Conservation (phyloP, 306 rosid species). For the Fagus sylvatica region DNA sequence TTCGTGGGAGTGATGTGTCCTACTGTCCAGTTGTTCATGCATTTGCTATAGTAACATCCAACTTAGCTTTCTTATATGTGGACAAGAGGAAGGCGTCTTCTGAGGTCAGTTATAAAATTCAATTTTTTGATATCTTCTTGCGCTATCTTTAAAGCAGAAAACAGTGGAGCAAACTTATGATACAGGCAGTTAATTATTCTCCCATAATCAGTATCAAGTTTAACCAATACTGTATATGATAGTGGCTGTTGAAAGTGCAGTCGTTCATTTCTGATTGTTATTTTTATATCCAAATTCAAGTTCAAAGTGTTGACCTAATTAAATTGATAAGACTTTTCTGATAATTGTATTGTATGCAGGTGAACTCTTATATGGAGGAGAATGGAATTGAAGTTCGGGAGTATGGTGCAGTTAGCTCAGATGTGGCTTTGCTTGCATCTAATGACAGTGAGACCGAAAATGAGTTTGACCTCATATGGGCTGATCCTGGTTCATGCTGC, state of each 20-base stretch:
- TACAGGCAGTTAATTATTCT: background rate
- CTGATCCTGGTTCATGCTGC: slow-evolving; percentile 87
- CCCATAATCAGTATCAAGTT: background rate
- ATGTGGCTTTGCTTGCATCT: slow-evolving; percentile 65
- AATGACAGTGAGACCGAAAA: slow-evolving; percentile 46
- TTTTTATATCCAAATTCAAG: background rate
- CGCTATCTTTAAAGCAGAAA: background rate
- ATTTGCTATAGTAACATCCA: slow-evolving; percentile 72
- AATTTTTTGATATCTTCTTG: slow-evolving; percentile 18
- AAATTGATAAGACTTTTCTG: slow-evolving; percentile 6
- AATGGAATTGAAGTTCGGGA: slow-evolving; percentile 83
- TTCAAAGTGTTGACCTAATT: background rate
- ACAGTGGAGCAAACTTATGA: background rate
- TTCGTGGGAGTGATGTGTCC: slow-evolving; percentile 93
- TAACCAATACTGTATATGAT: background rate
- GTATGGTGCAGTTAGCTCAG: slow-evolving; percentile 63
- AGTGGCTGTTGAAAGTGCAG: background rate
- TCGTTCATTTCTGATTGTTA: background rate
- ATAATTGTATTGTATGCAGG: slow-evolving; percentile 48
- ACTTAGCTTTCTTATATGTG: slow-evolving; percentile 74
- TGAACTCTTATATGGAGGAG: slow-evolving; percentile 55
- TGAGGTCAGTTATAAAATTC: slow-evolving; percentile 65
- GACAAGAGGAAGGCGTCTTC: slow-evolving; percentile 74
- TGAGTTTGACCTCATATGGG: slow-evolving; percentile 63
- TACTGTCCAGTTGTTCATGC: slow-evolving; percentile 94